Evolutionary conservation across 1,139 yeast genomes (phyloP).

Genomic region (Lodderomyces theae): DNA sequence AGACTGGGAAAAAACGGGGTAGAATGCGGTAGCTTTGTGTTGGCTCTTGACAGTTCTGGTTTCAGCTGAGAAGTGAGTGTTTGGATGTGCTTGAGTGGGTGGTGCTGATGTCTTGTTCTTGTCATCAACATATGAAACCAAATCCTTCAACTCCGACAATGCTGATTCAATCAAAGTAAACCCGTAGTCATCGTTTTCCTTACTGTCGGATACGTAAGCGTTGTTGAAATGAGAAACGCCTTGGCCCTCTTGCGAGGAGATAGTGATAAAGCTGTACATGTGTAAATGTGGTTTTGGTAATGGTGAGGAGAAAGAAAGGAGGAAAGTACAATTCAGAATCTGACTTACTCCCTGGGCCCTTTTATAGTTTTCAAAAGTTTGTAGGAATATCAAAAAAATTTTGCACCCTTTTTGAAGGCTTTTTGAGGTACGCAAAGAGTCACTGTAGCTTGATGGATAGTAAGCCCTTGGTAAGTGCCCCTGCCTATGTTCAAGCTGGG

Average conservation of each 20-base stretch:
- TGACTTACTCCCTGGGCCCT: not conserved
- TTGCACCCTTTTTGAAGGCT: too few species aligned
- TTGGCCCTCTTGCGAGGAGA: conserved; percentile 1
- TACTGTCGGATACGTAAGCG: not conserved
- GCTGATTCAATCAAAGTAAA: not conserved
- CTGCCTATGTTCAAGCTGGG: too few species aligned
- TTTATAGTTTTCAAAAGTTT: not conserved
- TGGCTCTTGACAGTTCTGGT: not conserved
- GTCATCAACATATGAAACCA: not conserved
- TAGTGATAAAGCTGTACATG: not conserved
- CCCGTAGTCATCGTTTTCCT: not conserved
- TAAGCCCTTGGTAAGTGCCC: too few species aligned
- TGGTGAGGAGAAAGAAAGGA: not conserved
- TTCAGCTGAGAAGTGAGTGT: not conserved
- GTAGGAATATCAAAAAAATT: too few species aligned
- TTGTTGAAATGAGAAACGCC: not conserved
- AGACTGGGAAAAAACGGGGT: not conserved
- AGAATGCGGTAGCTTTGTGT: not conserved
- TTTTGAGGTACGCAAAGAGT: too few species aligned
- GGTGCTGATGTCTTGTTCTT: not conserved
- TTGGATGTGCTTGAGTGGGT: not conserved
- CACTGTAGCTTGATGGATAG: too few species aligned
- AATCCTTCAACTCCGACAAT: not conserved
- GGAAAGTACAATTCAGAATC: not conserved
- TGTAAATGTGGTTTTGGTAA: not conserved